phyloP scores from a whole-genome alignment of 1,284 basidiomycete species.

The Thecaphora thlaspeos region DNA sequence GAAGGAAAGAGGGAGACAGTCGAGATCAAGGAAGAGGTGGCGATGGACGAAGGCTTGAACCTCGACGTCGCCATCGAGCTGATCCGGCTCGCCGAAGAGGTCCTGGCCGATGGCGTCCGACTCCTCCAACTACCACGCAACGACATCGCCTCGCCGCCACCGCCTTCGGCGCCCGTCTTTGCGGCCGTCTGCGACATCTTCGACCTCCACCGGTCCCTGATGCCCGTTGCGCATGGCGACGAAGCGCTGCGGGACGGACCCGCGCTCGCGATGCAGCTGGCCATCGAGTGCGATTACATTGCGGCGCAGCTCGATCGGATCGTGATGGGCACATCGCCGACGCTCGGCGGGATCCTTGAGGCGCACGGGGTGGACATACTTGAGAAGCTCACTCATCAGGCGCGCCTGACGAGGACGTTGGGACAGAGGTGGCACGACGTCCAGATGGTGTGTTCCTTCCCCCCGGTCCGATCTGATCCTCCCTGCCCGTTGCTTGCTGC shows the following conservation, averaged over 20 bases:
- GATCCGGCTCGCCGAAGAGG: too few relatives aligned
- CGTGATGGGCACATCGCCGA: conserved; percentile 55
- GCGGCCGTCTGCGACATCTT: conserved; percentile 63
- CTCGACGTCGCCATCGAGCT: too few relatives aligned
- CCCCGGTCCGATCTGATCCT: too few relatives aligned
- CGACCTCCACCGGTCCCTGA: conserved; percentile 77
- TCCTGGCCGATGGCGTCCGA: not conserved
- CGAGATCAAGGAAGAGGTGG: too few relatives aligned
- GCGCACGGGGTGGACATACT: conserved; percentile 12
- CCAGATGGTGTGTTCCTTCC: conserved; percentile 18
- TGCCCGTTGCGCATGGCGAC: conserved; percentile 70
- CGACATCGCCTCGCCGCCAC: too few relatives aligned
- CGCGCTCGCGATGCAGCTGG: conserved; percentile 72
- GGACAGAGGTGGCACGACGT: conserved; percentile 41
- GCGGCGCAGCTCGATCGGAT: conserved; percentile 52
- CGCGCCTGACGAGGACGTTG: conserved; percentile 21
- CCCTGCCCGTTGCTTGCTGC: too few relatives aligned
- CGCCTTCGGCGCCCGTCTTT: not conserved
- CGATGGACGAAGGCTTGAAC: too few relatives aligned
- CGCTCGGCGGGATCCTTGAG: conserved; percentile 10
- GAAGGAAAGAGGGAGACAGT: too few relatives aligned
- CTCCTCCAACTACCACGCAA: not conserved
- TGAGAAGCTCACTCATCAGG: conserved; percentile 30
- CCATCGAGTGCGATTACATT: conserved; percentile 81
- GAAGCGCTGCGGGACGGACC: conserved; percentile 64